phyloP scores from a whole-genome alignment of 2,329 filamentous ascomycete genomes.

The Epichloe coenophiala region DNA sequence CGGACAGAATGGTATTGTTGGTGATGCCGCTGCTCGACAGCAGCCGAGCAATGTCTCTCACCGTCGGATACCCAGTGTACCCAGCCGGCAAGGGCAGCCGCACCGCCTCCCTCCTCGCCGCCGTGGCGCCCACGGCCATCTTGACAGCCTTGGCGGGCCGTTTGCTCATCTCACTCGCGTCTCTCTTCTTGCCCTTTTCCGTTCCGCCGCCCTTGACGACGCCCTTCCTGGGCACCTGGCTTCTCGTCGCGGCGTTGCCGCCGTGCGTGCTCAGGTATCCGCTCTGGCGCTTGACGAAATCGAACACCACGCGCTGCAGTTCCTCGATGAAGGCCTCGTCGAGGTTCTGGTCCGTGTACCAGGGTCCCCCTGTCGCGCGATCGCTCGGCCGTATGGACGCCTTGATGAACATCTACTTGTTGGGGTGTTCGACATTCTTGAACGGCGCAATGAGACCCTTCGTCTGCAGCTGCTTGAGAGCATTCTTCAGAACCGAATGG shows the following conservation, averaged over 20 bases:
- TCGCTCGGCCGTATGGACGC: slow-evolving; percentile 72
- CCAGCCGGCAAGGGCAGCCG: slow-evolving; percentile 46
- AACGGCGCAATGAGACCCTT: slow-evolving; percentile 78
- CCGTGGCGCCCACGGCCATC: slow-evolving; percentile 4
- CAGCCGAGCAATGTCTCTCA: slow-evolving; percentile 61
- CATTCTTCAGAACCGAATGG: slow-evolving; percentile 67
- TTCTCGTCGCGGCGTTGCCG: slow-evolving; percentile 17
- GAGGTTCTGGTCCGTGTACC: slow-evolving; percentile 84
- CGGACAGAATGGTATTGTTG: slow-evolving; percentile 54
- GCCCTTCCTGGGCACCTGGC: slow-evolving; percentile 42
- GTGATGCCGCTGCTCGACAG: slow-evolving; percentile 58
- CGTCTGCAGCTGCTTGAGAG: slow-evolving; percentile 69
- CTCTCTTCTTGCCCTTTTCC: slow-evolving; percentile 35
- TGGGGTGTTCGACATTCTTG: slow-evolving; percentile 81
- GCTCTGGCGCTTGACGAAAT: slow-evolving; percentile 57
- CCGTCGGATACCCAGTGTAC: slow-evolving; percentile 69
- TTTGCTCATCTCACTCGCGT: slow-evolving; percentile 26
- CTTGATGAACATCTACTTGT: slow-evolving; percentile 94
- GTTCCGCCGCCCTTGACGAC: slow-evolving; percentile 34
- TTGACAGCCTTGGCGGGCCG: slow-evolving; percentile 17
- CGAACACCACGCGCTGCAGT: slow-evolving; percentile 59
- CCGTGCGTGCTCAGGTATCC: slow-evolving; percentile 43
- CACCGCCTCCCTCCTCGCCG: slow-evolving; percentile 19
- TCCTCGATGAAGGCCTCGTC: slow-evolving; percentile 79
- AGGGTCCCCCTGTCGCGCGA: slow-evolving; percentile 82